Evolutionary conservation across 1,284 basidiomycete species (phyloP).

Genomic region (Ceratobasidium sp.): DNA sequence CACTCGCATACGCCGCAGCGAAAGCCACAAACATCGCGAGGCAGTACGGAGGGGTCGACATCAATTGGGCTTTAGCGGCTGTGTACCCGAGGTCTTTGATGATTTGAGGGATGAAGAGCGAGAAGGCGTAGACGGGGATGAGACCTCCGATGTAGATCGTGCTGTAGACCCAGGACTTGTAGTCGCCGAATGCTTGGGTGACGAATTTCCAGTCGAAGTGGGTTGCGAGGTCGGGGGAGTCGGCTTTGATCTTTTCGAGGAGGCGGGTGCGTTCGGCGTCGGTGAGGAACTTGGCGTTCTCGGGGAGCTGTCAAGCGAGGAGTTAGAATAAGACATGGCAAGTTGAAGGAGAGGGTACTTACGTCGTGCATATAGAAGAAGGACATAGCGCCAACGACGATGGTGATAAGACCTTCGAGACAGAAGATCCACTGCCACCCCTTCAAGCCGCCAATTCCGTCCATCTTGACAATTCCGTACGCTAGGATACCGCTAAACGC

Average conservation of each 20-base stretch:
- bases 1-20: slow-evolving; percentile 44
- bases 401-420: slow-evolving; percentile 45
- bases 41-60: slow-evolving; percentile 73
- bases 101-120: slow-evolving; percentile 65
- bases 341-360: neutral
- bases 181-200: slow-evolving; percentile 52
- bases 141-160: slow-evolving; percentile 62
- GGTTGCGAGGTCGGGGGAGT: slow-evolving; percentile 35
- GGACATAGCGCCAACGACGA: slow-evolving; percentile 37
- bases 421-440: slow-evolving; percentile 67
- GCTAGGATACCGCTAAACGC: slow-evolving; percentile 59
- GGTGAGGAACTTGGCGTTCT: slow-evolving; percentile 42
- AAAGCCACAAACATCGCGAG: slow-evolving; percentile 47
- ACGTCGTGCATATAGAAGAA: slow-evolving; percentile 46
- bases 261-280: slow-evolving; percentile 43
- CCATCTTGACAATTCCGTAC: slow-evolving; percentile 60
- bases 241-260: slow-evolving; percentile 39
- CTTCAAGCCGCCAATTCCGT: slow-evolving; percentile 55
- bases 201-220: slow-evolving; percentile 42
- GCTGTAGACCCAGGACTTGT: slow-evolving; percentile 58
- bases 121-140: slow-evolving; percentile 66
- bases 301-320: slow-evolving; percentile 47
- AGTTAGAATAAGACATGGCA: neutral
- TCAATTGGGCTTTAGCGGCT: slow-evolving; percentile 76
- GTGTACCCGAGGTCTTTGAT: slow-evolving; percentile 66